Evolutionary conservation across 2,329 filamentous ascomycete genomes (phyloP).

Genomic region (Lizonia empirigonia): DNA sequence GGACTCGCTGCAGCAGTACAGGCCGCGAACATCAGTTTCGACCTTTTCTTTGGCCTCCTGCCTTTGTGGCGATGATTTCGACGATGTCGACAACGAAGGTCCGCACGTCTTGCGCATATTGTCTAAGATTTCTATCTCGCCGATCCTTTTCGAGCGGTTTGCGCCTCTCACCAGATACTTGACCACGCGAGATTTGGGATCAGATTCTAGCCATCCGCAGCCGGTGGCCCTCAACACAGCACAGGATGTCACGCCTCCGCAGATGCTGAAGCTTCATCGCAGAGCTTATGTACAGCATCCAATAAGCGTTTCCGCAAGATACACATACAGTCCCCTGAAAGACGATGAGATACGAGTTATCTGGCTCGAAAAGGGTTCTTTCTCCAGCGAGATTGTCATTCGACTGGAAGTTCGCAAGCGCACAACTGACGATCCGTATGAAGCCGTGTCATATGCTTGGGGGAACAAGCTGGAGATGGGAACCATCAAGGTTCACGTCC

Average conservation of each 20-base stretch:
- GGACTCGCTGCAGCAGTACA: too few relatives aligned
- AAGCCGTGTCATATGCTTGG: slow-evolving; percentile 3
- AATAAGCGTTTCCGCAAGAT: neutral
- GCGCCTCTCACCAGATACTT: neutral
- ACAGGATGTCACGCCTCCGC: neutral
- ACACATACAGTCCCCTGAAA: neutral
- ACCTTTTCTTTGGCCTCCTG: neutral
- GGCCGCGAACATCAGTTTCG: too few relatives aligned
- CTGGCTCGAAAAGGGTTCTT: neutral
- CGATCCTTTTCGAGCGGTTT: neutral
- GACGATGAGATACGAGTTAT: neutral
- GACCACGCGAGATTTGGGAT: neutral
- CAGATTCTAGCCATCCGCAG: neutral
- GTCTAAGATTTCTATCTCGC: neutral
- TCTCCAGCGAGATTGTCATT: neutral
- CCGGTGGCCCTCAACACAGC: neutral
- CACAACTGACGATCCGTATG: neutral
- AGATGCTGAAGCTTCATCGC: neutral
- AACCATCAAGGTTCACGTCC: neutral
- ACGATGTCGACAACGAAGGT: neutral
- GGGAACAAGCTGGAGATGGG: neutral
- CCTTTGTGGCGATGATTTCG: neutral
- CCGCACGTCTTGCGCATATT: neutral
- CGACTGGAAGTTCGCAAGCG: neutral
- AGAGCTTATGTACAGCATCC: neutral